Conservation (phyloP, 2,329 filamentous ascomycete genomes). For the Botrytis sinoallii region DNA sequence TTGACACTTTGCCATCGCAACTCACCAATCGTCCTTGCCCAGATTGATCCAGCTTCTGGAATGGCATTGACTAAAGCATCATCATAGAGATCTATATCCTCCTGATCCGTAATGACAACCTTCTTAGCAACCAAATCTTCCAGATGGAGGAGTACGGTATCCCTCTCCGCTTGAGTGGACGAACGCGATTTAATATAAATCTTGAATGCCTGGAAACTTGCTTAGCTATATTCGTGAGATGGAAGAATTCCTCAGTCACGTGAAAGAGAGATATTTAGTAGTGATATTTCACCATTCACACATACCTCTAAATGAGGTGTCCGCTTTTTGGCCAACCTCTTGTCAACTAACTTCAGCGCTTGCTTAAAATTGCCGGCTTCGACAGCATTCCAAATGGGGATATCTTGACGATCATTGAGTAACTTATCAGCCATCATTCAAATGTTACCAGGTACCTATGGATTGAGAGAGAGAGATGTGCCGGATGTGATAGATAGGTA, state of each 20-base stretch:
- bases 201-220: conserved; percentile 33
- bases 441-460: conserved; percentile 6
- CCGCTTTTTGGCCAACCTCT: conserved; percentile 36
- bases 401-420: conserved; percentile 34
- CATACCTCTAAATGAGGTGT: conserved; percentile 37
- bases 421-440: conserved; percentile 29
- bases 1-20: conserved; percentile 37
- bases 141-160: conserved; percentile 31
- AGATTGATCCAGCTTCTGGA: conserved; percentile 27
- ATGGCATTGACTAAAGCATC: conserved; percentile 32
- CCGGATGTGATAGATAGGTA: background rate
- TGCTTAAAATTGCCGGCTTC: conserved; percentile 38
- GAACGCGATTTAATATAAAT: conserved; percentile 35
- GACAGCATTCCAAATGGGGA: conserved; percentile 38
- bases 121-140: conserved; percentile 33
- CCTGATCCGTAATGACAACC: conserved; percentile 29
- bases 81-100: conserved; percentile 36
- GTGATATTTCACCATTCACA: background rate
- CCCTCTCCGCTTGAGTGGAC: conserved; percentile 32
- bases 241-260: background rate
- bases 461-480: background rate
- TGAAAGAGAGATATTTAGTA: background rate
- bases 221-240: conserved; percentile 2
- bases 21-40: conserved; percentile 36
- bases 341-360: conserved; percentile 39